A percentile compares a stretch with the other conserved stretches of the same genome.
phyloP scores from a whole-genome alignment of 2,329 filamentous ascomycete species.

The Purpureocillium lavendulum region DNA sequence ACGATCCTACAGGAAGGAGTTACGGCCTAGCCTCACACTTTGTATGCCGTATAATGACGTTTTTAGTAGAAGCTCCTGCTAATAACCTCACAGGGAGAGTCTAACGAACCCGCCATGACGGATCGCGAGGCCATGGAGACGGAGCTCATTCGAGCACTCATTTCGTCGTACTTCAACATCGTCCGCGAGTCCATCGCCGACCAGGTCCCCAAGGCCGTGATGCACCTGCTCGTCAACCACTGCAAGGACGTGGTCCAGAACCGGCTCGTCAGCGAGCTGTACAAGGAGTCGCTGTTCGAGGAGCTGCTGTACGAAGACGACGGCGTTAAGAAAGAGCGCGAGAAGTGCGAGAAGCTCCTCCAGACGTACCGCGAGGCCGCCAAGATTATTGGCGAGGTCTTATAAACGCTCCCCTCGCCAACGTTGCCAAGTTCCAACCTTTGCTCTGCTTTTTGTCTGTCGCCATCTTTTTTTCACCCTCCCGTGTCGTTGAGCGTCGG shows the following conservation, averaged over 20 bases:
- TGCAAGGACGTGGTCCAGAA: slow-evolving; percentile 98
- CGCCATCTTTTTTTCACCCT: background rate
- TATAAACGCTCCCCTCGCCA: slow-evolving; percentile 40
- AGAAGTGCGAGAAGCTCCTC: slow-evolving; percentile 96
- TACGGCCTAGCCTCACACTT: slow-evolving; percentile 42
- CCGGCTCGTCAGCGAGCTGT: slow-evolving; percentile 87
- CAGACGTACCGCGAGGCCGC: slow-evolving; percentile 95
- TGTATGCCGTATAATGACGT: slow-evolving; percentile 38
- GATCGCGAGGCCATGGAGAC: slow-evolving; percentile 97
- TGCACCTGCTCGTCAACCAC: slow-evolving; percentile 97
- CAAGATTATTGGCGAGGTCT: slow-evolving; percentile 94
- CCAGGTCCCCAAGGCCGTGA: slow-evolving; percentile 96
- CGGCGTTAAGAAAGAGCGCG: slow-evolving; percentile 90
- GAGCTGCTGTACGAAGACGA: slow-evolving; percentile 97
- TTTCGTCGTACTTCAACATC: slow-evolving; percentile 98
- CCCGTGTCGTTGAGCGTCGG: too few species aligned
- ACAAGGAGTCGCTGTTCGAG: slow-evolving; percentile 84
- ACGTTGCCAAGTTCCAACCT: too few species aligned
- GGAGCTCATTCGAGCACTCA: slow-evolving; percentile 90
- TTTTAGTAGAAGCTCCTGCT: background rate
- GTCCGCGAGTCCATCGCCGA: slow-evolving; percentile 98
- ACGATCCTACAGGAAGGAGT: slow-evolving; percentile 30
- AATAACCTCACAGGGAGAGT: slow-evolving; percentile 36
- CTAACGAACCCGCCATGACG: slow-evolving; percentile 77
- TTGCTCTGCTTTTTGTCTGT: background rate